Percentiles rank a stretch among this genome's conserved stretches.
phyloP scores from a whole-genome alignment of 129 eudicot species.

The Ambrosia artemisiifolia region DNA sequence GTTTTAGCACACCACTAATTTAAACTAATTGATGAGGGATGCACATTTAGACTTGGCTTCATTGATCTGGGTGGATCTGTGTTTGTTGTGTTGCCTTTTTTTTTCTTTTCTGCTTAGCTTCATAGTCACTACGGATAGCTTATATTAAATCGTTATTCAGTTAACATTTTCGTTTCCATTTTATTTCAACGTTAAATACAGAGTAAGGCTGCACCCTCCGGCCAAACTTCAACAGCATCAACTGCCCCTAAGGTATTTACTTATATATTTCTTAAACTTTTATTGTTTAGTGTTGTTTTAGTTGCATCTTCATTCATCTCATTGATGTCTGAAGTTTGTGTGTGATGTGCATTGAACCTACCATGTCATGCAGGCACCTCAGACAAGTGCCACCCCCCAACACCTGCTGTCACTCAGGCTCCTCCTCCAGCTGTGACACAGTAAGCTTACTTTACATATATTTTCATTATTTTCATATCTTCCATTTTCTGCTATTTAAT shows the following conservation, averaged over 20 bases:
- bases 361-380: conserved; percentile 48
- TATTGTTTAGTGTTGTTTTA: not conserved
- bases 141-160: not conserved
- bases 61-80: not conserved
- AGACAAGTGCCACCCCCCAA: conserved; percentile 55
- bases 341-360: conserved; percentile 17
- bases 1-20: not conserved
- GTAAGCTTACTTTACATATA: conserved; percentile 33
- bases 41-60: not conserved
- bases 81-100: not conserved
- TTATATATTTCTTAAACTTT: not conserved
- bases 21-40: not conserved
- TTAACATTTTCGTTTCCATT: not conserved
- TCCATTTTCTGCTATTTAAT: not conserved
- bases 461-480: not conserved
- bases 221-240: conserved; percentile 65
- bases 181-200: conserved; percentile 11
- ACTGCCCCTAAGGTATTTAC: conserved; percentile 54
- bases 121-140: not conserved
- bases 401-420: conserved; percentile 40
- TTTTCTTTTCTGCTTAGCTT: not conserved
- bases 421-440: conserved; percentile 37
- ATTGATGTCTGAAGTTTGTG: not conserved
- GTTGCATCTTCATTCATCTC: conserved; percentile 6
- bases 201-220: conserved; percentile 57